Percentiles rank a stretch among this genome's conserved stretches.
These are phyloP conservation scores for Leucosporidium creatinivorum DNA, from an alignment of 768 basidiomycete species.

Conservation along the genomic window DNA sequence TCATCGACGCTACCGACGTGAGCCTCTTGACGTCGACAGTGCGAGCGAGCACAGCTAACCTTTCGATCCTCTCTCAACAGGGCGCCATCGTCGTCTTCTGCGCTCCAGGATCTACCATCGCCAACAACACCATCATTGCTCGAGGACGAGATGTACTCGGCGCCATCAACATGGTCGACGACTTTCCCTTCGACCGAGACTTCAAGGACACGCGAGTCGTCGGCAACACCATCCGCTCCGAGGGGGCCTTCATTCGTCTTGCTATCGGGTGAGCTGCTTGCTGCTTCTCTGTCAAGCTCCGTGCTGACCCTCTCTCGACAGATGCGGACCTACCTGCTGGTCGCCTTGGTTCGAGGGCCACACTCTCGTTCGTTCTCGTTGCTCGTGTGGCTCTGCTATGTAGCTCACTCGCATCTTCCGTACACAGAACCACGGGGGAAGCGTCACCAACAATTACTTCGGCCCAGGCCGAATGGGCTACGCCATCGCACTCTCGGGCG, in stretches of 20 bases:
- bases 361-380: neutral
- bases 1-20: slow-evolving; percentile 46
- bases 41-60: too few relatives aligned
- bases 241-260: slow-evolving; percentile 43
- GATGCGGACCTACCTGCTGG: slow-evolving; percentile 45
- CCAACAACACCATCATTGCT: slow-evolving; percentile 43
- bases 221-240: slow-evolving; percentile 43
- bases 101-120: slow-evolving; percentile 42
- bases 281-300: neutral
- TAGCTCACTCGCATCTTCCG: too few relatives aligned
- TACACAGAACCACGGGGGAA: slow-evolving; percentile 42
- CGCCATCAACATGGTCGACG: slow-evolving; percentile 44
- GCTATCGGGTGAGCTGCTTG: slow-evolving; percentile 42
- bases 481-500: slow-evolving; percentile 44
- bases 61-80: neutral
- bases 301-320: neutral
- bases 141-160: slow-evolving; percentile 42
- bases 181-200: slow-evolving; percentile 44
- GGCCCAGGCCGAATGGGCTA: slow-evolving; percentile 45
- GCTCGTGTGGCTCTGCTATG: too few relatives aligned
- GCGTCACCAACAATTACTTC: slow-evolving; percentile 41
- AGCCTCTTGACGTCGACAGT: too few relatives aligned
- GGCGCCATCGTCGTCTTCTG: slow-evolving; percentile 41
- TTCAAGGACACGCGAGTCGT: slow-evolving; percentile 42
- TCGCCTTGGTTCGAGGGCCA: slow-evolving; percentile 19